Evolutionary conservation across 192 early-diverging fungal genomes (phyloP).

Genomic region (Coemansia sp.): DNA sequence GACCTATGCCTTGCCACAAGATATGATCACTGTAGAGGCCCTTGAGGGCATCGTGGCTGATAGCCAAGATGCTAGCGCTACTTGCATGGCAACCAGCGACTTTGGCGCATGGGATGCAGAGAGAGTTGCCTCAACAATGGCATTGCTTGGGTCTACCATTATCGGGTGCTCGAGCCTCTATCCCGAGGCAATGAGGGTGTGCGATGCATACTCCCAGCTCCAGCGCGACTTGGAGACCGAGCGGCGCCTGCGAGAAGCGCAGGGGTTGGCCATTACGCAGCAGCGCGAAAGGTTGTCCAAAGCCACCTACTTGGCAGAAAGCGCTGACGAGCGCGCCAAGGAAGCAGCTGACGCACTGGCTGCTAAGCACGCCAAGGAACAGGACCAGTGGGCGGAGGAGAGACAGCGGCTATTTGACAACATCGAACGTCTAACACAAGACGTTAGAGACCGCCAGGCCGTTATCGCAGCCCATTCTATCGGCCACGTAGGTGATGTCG

Average conservation of each 20-base stretch:
- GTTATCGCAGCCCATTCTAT: neutral
- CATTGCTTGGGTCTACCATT: conserved; percentile 20
- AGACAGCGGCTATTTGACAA: conserved; percentile 50
- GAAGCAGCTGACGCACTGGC: conserved; percentile 28
- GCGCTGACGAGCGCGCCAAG: conserved; percentile 38
- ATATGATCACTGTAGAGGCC: conserved; percentile 11
- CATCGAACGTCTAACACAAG: conserved; percentile 39
- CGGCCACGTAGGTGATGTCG: neutral
- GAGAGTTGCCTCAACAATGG: conserved; percentile 23
- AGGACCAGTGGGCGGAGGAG: conserved; percentile 33
- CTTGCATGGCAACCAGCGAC: neutral
- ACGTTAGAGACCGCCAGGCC: conserved; percentile 23
- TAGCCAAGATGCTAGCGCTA: neutral
- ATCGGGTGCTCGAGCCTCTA: conserved; percentile 24
- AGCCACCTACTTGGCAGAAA: conserved; percentile 25
- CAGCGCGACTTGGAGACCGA: conserved; percentile 39
- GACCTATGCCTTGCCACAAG: neutral
- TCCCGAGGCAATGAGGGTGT: conserved; percentile 21
- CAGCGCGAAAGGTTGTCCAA: conserved; percentile 45
- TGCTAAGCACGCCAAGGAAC: conserved; percentile 22
- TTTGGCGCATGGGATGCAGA: conserved; percentile 11
- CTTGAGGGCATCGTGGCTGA: conserved; percentile 5
- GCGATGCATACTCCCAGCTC: conserved; percentile 22
- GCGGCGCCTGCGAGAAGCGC: conserved; percentile 49
- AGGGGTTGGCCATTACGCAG: conserved; percentile 46